Evolutionary conservation across 352 stramenopile genomes (phyloP).

Genomic region (Phytopythium kandeliae): DNA sequence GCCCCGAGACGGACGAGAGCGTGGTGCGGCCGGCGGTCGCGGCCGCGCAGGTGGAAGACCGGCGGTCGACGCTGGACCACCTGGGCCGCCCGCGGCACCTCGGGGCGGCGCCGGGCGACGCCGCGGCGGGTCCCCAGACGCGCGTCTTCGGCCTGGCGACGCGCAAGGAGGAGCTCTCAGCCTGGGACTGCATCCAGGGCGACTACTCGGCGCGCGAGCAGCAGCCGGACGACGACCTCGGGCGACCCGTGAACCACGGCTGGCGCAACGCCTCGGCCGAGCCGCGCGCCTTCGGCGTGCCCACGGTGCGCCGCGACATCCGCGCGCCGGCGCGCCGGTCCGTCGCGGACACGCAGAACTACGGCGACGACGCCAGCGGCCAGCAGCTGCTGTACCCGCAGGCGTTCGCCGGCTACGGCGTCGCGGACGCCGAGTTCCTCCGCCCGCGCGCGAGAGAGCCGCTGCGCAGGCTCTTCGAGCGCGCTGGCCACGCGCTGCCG

Average conservation of each 20-base stretch:
- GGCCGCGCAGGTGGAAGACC: conserved; percentile 66
- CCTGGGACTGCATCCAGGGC: conserved; percentile 79
- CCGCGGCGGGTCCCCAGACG: conserved; percentile 36
- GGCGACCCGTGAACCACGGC: conserved; percentile 72
- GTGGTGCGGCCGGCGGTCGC: conserved; percentile 32
- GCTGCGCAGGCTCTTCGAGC: conserved; percentile 57
- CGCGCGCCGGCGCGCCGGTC: conserved; percentile 56
- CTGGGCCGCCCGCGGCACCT: conserved; percentile 70
- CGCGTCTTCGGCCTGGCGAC: conserved; percentile 58
- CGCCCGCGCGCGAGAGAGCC: conserved; percentile 52
- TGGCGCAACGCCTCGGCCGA: conserved; percentile 76
- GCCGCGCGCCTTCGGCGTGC: conserved; percentile 69
- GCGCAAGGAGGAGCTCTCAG: conserved; percentile 40
- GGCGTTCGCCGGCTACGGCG: conserved; percentile 70
- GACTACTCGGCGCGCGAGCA: conserved; percentile 78
- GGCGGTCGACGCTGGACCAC: conserved; percentile 67
- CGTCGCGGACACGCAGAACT: conserved; percentile 89
- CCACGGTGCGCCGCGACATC: conserved; percentile 86
- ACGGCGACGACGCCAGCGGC: conserved; percentile 79
- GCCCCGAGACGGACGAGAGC: conserved; percentile 67
- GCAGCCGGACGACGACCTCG: conserved; percentile 77
- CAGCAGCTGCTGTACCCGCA: conserved; percentile 84
- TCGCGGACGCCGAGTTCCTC: conserved; percentile 83
- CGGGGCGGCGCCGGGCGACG: conserved; percentile 25
- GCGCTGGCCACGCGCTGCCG: conserved; percentile 55